Percentiles rank a stretch among this genome's conserved stretches.
Conservation (phyloP, 192 early-diverging fungal species). For the Pilaira anomala region DNA sequence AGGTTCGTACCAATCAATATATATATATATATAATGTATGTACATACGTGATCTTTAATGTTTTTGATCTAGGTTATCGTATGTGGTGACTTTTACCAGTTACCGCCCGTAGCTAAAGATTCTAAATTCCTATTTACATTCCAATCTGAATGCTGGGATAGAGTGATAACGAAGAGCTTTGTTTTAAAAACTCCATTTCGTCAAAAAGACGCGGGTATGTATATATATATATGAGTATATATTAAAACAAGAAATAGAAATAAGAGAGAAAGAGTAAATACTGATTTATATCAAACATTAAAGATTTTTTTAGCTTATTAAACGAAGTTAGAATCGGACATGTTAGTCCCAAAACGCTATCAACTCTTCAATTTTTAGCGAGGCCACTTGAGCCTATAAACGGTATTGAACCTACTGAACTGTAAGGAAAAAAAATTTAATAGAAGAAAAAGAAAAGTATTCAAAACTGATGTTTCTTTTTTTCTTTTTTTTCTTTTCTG, state of each 20-base stretch:
- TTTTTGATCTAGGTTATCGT: slow-evolving; percentile 36
- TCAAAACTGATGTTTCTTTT: background rate
- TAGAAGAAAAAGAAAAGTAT: slow-evolving; percentile 11
- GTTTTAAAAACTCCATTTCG: slow-evolving; percentile 77
- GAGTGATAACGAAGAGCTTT: slow-evolving; percentile 48
- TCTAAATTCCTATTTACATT: slow-evolving; percentile 57
- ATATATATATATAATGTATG: background rate
- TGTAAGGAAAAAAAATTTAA: slow-evolving; percentile 57
- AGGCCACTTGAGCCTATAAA: slow-evolving; percentile 53
- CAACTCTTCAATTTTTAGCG: slow-evolving; percentile 43
- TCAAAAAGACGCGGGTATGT: slow-evolving; percentile 65
- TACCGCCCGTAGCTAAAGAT: slow-evolving; percentile 62
- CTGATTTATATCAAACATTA: background rate
- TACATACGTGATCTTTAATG: no score
- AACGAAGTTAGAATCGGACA: slow-evolving; percentile 80
- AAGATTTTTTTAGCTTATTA: slow-evolving; percentile 71
- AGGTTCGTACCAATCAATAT: slow-evolving; percentile 34
- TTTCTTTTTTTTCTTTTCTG: background rate
- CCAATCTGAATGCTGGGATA: slow-evolving; percentile 57
- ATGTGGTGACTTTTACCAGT: slow-evolving; percentile 77
- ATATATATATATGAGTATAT: no score
- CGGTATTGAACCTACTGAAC: slow-evolving; percentile 58
- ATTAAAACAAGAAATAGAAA: no score
- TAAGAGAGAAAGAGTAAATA: background rate
- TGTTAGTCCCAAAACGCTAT: slow-evolving; percentile 50